Evolutionary conservation across 2,329 filamentous ascomycete species (phyloP).

Genomic region (Zasmidium angulare): DNA sequence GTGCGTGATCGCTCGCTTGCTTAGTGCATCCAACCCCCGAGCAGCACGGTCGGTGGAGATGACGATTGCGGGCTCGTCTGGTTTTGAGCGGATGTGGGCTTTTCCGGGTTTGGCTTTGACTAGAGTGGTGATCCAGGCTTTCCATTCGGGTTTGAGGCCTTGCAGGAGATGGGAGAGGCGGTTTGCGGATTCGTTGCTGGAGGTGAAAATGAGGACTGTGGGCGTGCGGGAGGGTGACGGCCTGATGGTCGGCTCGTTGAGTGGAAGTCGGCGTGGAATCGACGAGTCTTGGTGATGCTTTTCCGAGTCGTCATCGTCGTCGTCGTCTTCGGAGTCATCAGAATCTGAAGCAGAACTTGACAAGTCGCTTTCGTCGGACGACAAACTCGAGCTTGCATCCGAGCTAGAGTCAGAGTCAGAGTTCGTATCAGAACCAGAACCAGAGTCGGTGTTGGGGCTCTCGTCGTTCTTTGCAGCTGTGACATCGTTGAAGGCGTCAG

Average conservation of each 20-base stretch:
- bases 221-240: slow-evolving; percentile 16
- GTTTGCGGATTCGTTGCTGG: slow-evolving; percentile 84
- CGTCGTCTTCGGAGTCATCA: slow-evolving; percentile 15
- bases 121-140: slow-evolving; percentile 27
- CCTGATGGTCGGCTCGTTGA: too few relatives aligned
- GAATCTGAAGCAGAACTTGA: neutral
- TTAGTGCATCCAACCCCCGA: slow-evolving; percentile 70
- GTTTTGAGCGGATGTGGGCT: slow-evolving; percentile 60
- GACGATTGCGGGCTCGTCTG: slow-evolving; percentile 66
- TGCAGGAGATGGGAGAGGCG: slow-evolving; percentile 76
- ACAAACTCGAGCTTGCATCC: slow-evolving; percentile 11
- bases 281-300: neutral
- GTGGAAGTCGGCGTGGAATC: neutral
- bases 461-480: neutral
- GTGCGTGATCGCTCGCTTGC: slow-evolving; percentile 69
- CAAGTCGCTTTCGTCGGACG: slow-evolving; percentile 6
- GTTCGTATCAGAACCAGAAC: slow-evolving; percentile 12
- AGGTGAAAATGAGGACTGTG: slow-evolving; percentile 78
- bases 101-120: slow-evolving; percentile 47
- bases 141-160: slow-evolving; percentile 31
- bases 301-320: slow-evolving; percentile 11
- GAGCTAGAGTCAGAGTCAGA: slow-evolving; percentile 18
- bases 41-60: slow-evolving; percentile 93
- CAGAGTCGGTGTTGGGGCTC: too few relatives aligned
- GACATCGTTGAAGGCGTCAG: neutral